Percentiles rank a stretch among this genome's conserved stretches.
Evolutionary conservation across 148 eudicot genomes (phyloP).

Genomic region (Silene uniflora): DNA sequence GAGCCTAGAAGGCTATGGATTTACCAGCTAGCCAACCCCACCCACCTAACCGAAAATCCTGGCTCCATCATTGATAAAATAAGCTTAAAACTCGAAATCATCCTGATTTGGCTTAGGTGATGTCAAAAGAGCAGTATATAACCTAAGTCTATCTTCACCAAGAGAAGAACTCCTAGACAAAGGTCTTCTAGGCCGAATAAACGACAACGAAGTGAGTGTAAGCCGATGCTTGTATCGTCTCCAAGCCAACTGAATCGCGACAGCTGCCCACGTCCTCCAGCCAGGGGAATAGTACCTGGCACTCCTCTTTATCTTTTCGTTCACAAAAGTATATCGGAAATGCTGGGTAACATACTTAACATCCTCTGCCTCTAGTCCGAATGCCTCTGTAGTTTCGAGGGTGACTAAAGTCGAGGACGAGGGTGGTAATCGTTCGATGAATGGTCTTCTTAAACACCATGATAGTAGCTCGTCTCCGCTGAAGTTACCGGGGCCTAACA

Average conservation of each 20-base stretch:
- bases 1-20: no score
- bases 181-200: conserved; percentile 91
- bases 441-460: conserved; percentile 83
- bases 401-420: conserved; percentile 72
- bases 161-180: conserved; percentile 81
- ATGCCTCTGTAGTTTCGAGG: conserved; percentile 90
- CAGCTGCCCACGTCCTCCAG: conserved; percentile 98
- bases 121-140: conserved; percentile 80
- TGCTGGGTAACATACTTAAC: conserved; percentile 89
- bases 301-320: conserved; percentile 78
- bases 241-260: conserved; percentile 90
- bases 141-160: conserved; percentile 80
- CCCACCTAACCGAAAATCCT: background rate
- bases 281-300: conserved; percentile 93
- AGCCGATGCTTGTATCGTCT: conserved; percentile 74
- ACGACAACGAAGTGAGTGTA: conserved; percentile 77
- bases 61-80: background rate
- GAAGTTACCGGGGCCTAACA: conserved; percentile 93
- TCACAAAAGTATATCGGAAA: conserved; percentile 86
- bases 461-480: conserved; percentile 91
- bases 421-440: conserved; percentile 72
- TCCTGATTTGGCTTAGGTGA: conserved; percentile 96
- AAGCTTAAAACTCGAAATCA: conserved; percentile 63
- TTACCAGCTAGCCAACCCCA: background rate
- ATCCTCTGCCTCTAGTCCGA: conserved; percentile 76